Evolutionary conservation across 2,329 filamentous ascomycete genomes (phyloP).

Genomic region (Cladophialophora bantiana): DNA sequence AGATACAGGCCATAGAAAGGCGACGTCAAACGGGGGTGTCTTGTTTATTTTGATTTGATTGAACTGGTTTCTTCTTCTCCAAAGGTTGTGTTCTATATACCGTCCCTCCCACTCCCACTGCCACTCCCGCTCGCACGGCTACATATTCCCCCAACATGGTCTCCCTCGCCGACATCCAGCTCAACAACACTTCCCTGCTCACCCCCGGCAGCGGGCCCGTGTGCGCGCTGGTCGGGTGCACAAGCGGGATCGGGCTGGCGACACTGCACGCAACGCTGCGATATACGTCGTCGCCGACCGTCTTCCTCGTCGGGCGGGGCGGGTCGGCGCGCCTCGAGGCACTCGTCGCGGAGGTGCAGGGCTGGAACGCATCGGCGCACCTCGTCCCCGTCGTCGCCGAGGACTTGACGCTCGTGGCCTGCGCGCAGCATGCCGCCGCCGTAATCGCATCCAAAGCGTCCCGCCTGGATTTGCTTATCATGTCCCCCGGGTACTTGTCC

Average conservation of each 20-base stretch:
- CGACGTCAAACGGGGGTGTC: no score
- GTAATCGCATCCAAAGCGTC: not conserved
- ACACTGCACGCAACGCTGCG: slow-evolving; percentile 28
- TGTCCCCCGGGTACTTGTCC: slow-evolving; percentile 29
- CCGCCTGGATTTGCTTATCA: slow-evolving; percentile 32
- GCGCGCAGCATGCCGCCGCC: slow-evolving; percentile 26
- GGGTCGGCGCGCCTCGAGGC: not conserved
- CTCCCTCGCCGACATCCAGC: slow-evolving; percentile 29
- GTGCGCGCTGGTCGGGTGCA: slow-evolving; percentile 28
- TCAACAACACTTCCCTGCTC: slow-evolving; percentile 29
- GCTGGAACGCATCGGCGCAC: slow-evolving; percentile 20
- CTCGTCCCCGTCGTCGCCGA: slow-evolving; percentile 26
- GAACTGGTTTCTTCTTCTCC: no score
- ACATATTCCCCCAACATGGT: slow-evolving; percentile 23
- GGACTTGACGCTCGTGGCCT: slow-evolving; percentile 28
- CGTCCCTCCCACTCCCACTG: no score
- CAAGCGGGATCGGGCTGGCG: slow-evolving; percentile 32
- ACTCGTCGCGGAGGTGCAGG: slow-evolving; percentile 17
- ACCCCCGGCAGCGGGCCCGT: slow-evolving; percentile 21
- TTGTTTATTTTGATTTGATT: no score
- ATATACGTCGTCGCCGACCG: slow-evolving; percentile 29
- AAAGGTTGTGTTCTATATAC: no score
- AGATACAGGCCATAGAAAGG: no score
- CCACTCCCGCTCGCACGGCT: no score
- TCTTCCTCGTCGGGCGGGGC: slow-evolving; percentile 33